Evolutionary conservation across 2,329 filamentous ascomycete species (phyloP), one percentile per base, ranked within the genome.

Genomic region (Colletotrichum euphorbiae): DNA sequence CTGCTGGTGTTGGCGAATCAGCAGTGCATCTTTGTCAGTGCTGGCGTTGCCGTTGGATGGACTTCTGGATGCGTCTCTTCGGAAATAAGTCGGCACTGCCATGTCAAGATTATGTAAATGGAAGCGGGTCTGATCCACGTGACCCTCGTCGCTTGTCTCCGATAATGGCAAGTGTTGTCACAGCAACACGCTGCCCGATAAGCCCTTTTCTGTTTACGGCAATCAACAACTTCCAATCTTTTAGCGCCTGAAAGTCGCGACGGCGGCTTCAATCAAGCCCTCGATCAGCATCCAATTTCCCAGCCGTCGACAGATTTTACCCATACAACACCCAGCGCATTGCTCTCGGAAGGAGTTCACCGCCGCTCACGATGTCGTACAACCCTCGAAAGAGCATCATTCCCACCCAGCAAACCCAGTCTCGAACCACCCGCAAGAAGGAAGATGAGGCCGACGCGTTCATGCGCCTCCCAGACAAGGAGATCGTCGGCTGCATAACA

Each of bases 401-500:
- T 64, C 87, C 87, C 42, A 76, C 80, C 55, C 77, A 80, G 75
- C 82, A 85, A 67, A 79, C 80, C 52, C 81, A 84, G 63, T 82
- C 82, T 71, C 85, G 85, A 62, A 65, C 17, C 33, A 79, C 82
- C 66, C 84, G 86, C 74, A 87, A 87, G 75, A 88, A 87, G 75
- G 86, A 88, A 71, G 86, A 89, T 36, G 84, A 88, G 64, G 83
- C 85, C 60, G 85, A 88, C 75, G 85, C 86, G 62, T 85, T 87
- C 73, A 88, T 89, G 82, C 83, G 85, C 62, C 82, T 89, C 64
- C 83, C 87, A 7, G 89, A 89, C 78, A 85, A 85, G 75, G 96
- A 99, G 79, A 98, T 99, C 70, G 95, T 95, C 73, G 94, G 93
- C 77, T 99, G 96, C 80, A 98, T 99, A 82, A 96, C 91, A 75